Evolutionary conservation across 2,329 filamentous ascomycete species (phyloP).

Genomic region (Arthrobotrys pseudoclavata): DNA sequence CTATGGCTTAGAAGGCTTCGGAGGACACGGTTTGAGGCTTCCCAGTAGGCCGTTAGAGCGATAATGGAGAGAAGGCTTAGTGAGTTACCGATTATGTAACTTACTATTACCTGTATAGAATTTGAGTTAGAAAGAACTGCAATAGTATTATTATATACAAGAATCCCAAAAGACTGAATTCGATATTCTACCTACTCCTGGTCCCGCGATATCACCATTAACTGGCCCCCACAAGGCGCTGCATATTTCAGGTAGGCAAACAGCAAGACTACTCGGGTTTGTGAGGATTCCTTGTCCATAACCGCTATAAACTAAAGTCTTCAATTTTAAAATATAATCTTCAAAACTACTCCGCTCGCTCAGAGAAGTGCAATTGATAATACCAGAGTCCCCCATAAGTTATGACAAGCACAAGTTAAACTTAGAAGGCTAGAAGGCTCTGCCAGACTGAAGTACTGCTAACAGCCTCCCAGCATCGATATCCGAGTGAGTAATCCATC

Average conservation of each 20-base stretch:
- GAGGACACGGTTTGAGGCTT: not conserved
- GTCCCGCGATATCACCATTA: constrained; percentile 41
- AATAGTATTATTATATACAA: too few species aligned
- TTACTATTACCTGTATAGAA: constrained; percentile 22
- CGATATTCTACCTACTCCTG: constrained; percentile 26
- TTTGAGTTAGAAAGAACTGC: not conserved
- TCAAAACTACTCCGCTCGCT: constrained; percentile 19
- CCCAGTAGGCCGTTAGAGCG: constrained; percentile 31
- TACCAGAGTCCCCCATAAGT: not conserved
- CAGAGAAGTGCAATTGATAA: constrained; percentile 26
- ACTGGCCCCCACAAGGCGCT: constrained; percentile 29
- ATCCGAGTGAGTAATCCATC: too few species aligned
- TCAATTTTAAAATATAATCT: constrained; percentile 27
- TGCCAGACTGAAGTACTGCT: too few species aligned
- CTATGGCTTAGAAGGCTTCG: constrained; percentile 12
- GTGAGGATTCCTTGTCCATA: not conserved
- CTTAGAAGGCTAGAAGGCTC: not conserved
- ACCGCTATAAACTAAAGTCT: constrained; percentile 21
- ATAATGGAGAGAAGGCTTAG: constrained; percentile 26
- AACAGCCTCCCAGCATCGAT: too few species aligned
- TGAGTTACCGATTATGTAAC: constrained; percentile 43
- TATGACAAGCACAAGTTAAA: not conserved
- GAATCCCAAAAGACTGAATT: not conserved
- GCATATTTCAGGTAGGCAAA: constrained; percentile 32
- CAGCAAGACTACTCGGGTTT: not conserved